Evolutionary conservation across 2,329 filamentous ascomycete species (phyloP).

Genomic region (Ophidiomyces ophidiicola): DNA sequence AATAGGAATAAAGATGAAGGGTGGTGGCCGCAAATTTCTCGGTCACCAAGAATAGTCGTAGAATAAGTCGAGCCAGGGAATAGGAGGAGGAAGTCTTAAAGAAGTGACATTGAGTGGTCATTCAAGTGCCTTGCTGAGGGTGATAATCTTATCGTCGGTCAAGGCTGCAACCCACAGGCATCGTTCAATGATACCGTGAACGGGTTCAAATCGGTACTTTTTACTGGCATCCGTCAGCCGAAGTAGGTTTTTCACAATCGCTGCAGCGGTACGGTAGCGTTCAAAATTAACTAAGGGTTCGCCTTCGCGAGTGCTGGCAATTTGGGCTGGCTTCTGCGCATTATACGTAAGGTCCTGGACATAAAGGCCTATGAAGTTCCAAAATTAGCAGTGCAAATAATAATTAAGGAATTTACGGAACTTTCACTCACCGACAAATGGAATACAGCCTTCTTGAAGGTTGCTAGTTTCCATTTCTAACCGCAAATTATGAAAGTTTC

Average conservation of each 20-base stretch:
- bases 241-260: conserved; percentile 52
- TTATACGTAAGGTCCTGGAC: conserved; percentile 57
- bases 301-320: conserved; percentile 35
- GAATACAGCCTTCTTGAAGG: conserved; percentile 50
- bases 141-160: conserved; percentile 45
- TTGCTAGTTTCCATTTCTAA: conserved; percentile 51
- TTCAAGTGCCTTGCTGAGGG: conserved; percentile 33
- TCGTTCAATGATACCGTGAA: conserved; percentile 47
- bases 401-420: background rate
- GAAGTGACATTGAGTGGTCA: too few relatives aligned
- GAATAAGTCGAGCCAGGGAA: too few relatives aligned
- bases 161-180: conserved; percentile 54
- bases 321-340: conserved; percentile 50
- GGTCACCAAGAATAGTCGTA: background rate
- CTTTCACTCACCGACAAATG: conserved; percentile 46
- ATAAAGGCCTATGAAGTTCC: conserved; percentile 41
- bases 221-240: conserved; percentile 52
- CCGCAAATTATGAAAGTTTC: conserved; percentile 52
- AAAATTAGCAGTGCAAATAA: background rate
- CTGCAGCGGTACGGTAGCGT: conserved; percentile 51
- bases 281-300: conserved; percentile 56
- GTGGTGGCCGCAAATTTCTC: background rate
- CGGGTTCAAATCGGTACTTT: conserved; percentile 47
- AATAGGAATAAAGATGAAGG: background rate
- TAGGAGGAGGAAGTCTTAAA: too few relatives aligned